These are phyloP conservation scores for Ganoderma leucocontextum DNA, from an alignment of 1,284 basidiomycete genomes.

Conservation along the genomic window DNA sequence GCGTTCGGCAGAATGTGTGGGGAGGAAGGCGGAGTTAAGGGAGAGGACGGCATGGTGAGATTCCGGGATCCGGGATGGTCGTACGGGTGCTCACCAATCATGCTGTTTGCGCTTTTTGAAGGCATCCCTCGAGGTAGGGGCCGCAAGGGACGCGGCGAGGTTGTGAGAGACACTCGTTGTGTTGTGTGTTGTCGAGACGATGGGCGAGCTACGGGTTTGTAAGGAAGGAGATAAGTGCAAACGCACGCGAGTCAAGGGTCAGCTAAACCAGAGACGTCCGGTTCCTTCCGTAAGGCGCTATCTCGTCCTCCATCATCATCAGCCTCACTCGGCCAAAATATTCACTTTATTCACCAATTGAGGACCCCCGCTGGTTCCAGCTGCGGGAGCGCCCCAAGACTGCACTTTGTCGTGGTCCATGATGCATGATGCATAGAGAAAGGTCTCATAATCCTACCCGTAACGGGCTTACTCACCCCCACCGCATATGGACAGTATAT, in stretches of 20 bases:
- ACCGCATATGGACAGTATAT: not conserved
- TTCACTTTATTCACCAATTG: not conserved
- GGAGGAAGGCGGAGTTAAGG: conserved; percentile 20
- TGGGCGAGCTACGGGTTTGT: conserved; percentile 5
- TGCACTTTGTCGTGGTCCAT: too few species aligned
- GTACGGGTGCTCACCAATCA: conserved; percentile 61
- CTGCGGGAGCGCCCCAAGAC: too few species aligned
- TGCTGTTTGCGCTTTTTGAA: conserved; percentile 72
- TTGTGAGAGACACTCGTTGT: conserved; percentile 17
- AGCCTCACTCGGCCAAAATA: not conserved
- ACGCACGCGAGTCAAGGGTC: not conserved
- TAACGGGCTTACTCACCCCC: conserved; percentile 7
- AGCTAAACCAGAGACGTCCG: not conserved
- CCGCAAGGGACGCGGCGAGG: conserved; percentile 51
- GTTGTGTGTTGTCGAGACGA: conserved; percentile 19
- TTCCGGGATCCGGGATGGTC: not conserved
- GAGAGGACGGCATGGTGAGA: conserved; percentile 24
- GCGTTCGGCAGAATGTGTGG: conserved; percentile 10
- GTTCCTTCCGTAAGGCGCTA: conserved; percentile 22
- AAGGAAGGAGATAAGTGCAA: conserved; percentile 8
- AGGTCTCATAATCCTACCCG: not conserved
- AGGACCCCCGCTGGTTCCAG: not conserved
- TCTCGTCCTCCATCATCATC: not conserved
- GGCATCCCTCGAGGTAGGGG: conserved; percentile 72
- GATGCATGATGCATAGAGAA: not conserved